Evolutionary conservation across 2,329 filamentous ascomycete species (phyloP).

Genomic region (Tolypocladium cylindrosporum): DNA sequence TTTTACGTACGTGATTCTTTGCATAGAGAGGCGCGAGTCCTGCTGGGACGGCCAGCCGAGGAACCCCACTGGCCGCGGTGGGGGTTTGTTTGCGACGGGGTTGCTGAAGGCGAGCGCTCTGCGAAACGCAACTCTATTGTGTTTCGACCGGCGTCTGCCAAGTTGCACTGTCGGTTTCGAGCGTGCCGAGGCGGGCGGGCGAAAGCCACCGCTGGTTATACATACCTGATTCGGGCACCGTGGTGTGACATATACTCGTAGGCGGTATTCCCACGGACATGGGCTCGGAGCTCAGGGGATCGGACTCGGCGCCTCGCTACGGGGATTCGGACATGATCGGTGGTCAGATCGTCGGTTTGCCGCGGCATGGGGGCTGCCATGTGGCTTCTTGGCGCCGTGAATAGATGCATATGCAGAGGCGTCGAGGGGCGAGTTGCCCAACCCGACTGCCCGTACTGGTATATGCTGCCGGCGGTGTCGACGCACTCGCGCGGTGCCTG

Average conservation of each 20-base stretch:
- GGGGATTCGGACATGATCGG: not conserved
- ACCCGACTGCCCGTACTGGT: not conserved
- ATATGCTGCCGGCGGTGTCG: not conserved
- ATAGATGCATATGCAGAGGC: not conserved
- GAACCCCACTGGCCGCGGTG: not conserved
- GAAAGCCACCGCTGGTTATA: not conserved
- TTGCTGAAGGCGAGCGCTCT: not conserved
- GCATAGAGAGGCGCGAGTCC: not conserved
- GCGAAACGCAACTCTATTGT: not conserved
- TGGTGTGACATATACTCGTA: not conserved
- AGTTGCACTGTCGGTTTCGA: no score
- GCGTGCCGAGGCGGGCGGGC: not conserved
- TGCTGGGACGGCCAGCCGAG: not conserved
- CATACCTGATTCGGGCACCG: not conserved
- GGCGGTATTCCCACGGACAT: not conserved
- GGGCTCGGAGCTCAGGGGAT: not conserved
- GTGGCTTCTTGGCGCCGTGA: not conserved
- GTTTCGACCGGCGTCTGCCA: not conserved
- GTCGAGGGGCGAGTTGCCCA: no score
- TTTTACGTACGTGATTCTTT: not conserved
- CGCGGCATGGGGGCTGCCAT: not conserved
- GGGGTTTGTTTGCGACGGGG: not conserved
- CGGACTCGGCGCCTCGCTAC: not conserved
- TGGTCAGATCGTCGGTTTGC: not conserved
- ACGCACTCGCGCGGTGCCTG: not conserved